Conservation (phyloP, 106 monocot genomes). For the Dendrobium catenatum region DNA sequence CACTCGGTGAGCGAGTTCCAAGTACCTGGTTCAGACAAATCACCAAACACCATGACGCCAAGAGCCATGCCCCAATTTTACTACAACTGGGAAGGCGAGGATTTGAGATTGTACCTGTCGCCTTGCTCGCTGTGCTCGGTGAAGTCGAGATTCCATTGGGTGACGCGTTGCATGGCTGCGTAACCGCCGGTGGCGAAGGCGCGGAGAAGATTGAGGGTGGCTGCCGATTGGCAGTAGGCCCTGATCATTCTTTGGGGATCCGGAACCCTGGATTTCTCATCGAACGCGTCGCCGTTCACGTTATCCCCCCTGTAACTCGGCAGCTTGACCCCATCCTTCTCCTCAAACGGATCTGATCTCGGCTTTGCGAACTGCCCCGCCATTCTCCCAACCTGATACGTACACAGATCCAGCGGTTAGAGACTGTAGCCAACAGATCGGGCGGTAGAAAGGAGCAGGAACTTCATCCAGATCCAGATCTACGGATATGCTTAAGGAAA, state of each 20-base stretch:
- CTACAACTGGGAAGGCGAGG: background rate
- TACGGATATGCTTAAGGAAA: background rate
- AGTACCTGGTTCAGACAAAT: constrained; percentile 36
- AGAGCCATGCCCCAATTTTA: background rate
- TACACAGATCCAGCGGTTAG: background rate
- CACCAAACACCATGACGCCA: constrained; percentile 6
- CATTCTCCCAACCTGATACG: constrained; percentile 56
- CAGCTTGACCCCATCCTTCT: constrained; percentile 43
- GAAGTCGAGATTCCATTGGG: constrained; percentile 76
- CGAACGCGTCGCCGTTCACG: constrained; percentile 37
- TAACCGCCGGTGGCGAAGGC: constrained; percentile 56
- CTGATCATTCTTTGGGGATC: constrained; percentile 63
- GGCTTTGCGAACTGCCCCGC: constrained; percentile 79
- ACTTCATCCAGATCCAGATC: background rate
- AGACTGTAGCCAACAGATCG: background rate
- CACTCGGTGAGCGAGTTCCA: constrained; percentile 62
- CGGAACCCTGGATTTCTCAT: constrained; percentile 39
- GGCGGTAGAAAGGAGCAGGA: background rate
- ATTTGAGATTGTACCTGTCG: constrained; percentile 29
- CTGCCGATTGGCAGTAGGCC: constrained; percentile 46
- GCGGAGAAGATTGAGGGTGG: constrained; percentile 44
- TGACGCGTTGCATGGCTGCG: constrained; percentile 66
- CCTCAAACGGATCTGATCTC: constrained; percentile 38
- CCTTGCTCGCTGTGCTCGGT: constrained; percentile 72
- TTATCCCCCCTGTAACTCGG: constrained; percentile 55